phyloP scores from a whole-genome alignment of 163 green algal species.

The Botryococcus braunii region DNA sequence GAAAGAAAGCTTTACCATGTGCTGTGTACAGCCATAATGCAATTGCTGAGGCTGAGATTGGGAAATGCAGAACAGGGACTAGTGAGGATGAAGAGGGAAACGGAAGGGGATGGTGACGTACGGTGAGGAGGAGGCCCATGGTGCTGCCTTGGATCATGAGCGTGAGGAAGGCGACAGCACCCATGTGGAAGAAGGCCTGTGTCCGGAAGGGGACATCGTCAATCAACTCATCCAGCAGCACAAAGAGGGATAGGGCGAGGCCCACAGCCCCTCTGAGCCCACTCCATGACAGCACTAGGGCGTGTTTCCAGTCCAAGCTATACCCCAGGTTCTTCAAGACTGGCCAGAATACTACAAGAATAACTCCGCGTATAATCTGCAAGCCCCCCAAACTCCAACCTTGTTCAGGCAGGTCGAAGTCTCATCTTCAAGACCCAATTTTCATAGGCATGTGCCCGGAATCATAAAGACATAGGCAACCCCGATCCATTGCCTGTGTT shows the following conservation, averaged over 20 bases:
- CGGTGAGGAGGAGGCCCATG: constrained; percentile 26
- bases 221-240: constrained; percentile 22
- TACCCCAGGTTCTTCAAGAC: constrained; percentile 47
- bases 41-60: too few relatives aligned
- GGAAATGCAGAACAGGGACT: too few relatives aligned
- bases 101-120: not conserved
- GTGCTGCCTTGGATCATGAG: constrained; percentile 34
- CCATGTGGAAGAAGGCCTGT: constrained; percentile 34
- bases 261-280: constrained; percentile 66
- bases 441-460: too few relatives aligned
- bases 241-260: constrained; percentile 45
- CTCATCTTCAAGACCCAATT: too few relatives aligned
- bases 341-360: constrained; percentile 46
- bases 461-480: too few relatives aligned
- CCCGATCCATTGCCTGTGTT: too few relatives aligned
- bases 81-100: too few relatives aligned
- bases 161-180: constrained; percentile 19
- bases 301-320: constrained; percentile 38
- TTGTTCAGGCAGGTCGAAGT: too few relatives aligned
- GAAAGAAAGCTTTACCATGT: too few relatives aligned
- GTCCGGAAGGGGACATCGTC: constrained; percentile 15
- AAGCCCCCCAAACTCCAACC: too few relatives aligned
- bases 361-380: constrained; percentile 41
- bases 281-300: constrained; percentile 42
- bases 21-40: too few relatives aligned